Conservation (phyloP, 352 stramenopile genomes). For the Pythium oligandrum region DNA sequence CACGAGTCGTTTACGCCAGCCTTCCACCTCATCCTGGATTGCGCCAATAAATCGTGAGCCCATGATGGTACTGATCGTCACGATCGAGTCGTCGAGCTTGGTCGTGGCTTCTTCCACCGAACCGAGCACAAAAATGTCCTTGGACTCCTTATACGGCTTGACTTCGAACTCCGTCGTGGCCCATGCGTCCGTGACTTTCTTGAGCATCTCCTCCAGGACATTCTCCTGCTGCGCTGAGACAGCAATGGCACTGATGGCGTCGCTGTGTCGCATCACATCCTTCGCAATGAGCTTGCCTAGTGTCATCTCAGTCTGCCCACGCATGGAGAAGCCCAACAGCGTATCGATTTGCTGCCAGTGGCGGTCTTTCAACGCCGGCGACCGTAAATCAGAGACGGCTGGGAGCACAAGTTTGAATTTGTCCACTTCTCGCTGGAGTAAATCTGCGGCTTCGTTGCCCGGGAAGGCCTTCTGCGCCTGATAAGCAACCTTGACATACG, state of each 20-base stretch:
- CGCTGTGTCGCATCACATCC: constrained; percentile 84
- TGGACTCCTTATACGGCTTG: constrained; percentile 91
- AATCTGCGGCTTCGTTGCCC: constrained; percentile 76
- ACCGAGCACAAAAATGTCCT: constrained; percentile 91
- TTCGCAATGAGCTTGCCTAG: constrained; percentile 82
- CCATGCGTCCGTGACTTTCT: constrained; percentile 90
- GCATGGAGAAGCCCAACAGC: constrained; percentile 88
- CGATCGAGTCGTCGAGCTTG: constrained; percentile 91
- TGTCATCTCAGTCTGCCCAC: constrained; percentile 72
- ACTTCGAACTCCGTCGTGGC: constrained; percentile 89
- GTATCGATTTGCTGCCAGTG: constrained; percentile 74
- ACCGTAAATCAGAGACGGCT: constrained; percentile 68
- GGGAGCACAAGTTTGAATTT: constrained; percentile 87
- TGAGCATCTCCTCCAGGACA: constrained; percentile 91
- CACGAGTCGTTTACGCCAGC: constrained; percentile 82
- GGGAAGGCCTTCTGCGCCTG: constrained; percentile 85
- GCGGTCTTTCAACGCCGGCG: constrained; percentile 57
- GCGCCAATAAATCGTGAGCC: constrained; percentile 88
- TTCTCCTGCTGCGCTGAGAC: constrained; percentile 87
- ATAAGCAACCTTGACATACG: constrained; percentile 85
- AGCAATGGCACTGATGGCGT: constrained; percentile 82
- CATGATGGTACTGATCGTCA: constrained; percentile 92
- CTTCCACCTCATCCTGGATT: constrained; percentile 88
- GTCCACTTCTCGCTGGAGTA: constrained; percentile 84
- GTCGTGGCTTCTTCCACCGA: constrained; percentile 89